Percentiles rank a stretch among this genome's conserved stretches.
phyloP scores from a whole-genome alignment of 1,284 basidiomycete species.

The Moniliophthora roreri region DNA sequence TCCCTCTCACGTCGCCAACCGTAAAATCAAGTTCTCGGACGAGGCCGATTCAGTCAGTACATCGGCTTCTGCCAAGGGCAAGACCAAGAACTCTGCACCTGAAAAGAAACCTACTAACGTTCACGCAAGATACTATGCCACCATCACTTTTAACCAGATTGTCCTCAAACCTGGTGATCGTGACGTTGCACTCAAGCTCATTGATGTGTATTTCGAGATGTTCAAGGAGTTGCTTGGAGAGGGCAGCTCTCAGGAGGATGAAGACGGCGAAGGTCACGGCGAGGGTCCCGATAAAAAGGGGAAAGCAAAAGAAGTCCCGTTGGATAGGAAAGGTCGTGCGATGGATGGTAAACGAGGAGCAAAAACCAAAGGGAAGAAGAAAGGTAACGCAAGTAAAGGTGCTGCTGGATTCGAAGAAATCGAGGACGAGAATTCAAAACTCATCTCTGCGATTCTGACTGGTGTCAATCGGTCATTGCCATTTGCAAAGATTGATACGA shows the following conservation, averaged over 20 bases:
- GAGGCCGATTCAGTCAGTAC: conserved; percentile 37
- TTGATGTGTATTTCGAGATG: conserved; percentile 94
- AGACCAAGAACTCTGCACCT: neutral
- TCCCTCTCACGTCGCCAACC: conserved; percentile 7
- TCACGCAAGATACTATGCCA: conserved; percentile 87
- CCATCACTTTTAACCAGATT: conserved; percentile 94
- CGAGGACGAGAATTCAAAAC: conserved; percentile 80
- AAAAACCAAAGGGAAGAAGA: conserved; percentile 40
- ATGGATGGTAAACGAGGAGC: conserved; percentile 14
- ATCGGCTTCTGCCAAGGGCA: conserved; percentile 31
- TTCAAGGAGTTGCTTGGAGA: conserved; percentile 87
- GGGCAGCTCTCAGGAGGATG: conserved; percentile 30
- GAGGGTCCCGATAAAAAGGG: conserved; percentile 30
- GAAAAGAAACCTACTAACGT: conserved; percentile 42
- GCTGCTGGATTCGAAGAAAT: conserved; percentile 70
- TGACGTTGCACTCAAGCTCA: conserved; percentile 79
- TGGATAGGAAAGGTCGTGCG: conserved; percentile 31
- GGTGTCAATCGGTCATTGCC: conserved; percentile 96
- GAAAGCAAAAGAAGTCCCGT: conserved; percentile 31
- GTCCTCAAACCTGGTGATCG: conserved; percentile 74
- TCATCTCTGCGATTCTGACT: conserved; percentile 90
- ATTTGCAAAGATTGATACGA: conserved; percentile 76
- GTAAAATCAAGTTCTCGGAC: conserved; percentile 35
- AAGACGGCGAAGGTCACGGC: conserved; percentile 33
- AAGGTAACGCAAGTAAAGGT: conserved; percentile 45